Base-by-base conservation (phyloP, 139 green algal genomes). In the Chlorella vulgaris region DNA sequence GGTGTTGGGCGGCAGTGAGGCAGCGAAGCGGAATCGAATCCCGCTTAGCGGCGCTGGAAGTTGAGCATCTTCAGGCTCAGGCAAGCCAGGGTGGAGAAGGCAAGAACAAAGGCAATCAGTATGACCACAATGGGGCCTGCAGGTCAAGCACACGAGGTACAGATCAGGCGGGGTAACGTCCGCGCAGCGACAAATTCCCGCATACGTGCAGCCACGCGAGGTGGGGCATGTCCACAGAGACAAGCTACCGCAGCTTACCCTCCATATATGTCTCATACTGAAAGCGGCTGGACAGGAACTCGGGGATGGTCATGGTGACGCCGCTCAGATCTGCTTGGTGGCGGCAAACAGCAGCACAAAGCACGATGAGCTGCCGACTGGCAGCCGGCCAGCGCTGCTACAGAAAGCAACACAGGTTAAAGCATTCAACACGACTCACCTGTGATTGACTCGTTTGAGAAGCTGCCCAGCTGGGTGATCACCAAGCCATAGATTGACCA, bases 21-120 rank as follows among this genome's bases (percentile, higher is more conserved):
- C 58, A n/a, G n/a, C n/a, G n/a, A n/a, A n/a, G n/a, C 58, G 24
- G 29, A 35, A 19, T n/a, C 7, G 61, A 1, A 40, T 8, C 8
- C 28, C 2, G 68, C 33, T 78, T 31, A 78, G 50, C 70, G 70
- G 31, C 50, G 53, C 73, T 79, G 73, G 73, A 69, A 79, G 73
- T 79, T 79, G 73, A 79, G 28, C 6, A 53, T 28, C 29, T n/a
- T 40, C 7, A 79, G 73, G 21, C 22, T 35, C 13, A 53, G 10
- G 18, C 0, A 29, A 7, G 73, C 73, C 35, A 68, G 8, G 0
- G 13, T 28, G 53, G 43, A 24, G 51, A 79, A 79, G 13, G 73
- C 51, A 22, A 68, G 35, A 35, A 79, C 62, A 53, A 40, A 79
- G 53, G 73, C 73, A 15, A 39, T 38, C 24, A 79, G 26, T 50